Percentiles rank a stretch among this genome's conserved stretches.
Conservation (phyloP, 495 filamentous ascomycete species). For the Aspergillus conjunctus region DNA sequence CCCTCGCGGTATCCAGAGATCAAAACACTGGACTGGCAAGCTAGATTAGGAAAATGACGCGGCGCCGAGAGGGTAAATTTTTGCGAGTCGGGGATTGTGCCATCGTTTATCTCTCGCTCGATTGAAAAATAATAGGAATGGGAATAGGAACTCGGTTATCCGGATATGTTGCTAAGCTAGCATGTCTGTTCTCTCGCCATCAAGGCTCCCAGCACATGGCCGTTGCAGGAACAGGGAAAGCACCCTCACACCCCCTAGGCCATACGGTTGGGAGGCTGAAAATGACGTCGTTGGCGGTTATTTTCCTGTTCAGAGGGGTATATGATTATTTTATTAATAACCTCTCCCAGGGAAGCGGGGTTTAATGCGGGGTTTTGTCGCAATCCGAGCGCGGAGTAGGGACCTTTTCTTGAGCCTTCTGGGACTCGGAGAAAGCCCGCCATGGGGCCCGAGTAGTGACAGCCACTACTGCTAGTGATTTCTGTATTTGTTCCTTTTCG, state of each 20-base stretch:
- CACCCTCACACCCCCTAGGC: neutral
- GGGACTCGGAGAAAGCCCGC: neutral
- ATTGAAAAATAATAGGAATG: neutral
- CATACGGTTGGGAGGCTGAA: neutral
- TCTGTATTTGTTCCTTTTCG: constrained; percentile 1
- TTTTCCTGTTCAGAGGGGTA: neutral
- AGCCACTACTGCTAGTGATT: neutral
- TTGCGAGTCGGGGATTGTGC: neutral
- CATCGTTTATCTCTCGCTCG: neutral
- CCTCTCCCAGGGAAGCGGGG: neutral
- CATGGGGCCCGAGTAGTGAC: neutral
- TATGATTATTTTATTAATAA: neutral
- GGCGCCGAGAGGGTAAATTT: neutral
- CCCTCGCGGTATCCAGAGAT: constrained; percentile 1
- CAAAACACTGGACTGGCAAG: constrained; percentile 1
- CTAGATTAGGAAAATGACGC: constrained; percentile 4
- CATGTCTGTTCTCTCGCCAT: neutral
- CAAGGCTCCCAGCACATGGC: neutral
- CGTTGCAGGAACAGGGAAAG: neutral
- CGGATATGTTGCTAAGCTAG: neutral
- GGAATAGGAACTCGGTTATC: neutral
- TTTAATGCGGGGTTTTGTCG: constrained; percentile 6
- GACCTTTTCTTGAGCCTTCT: neutral
- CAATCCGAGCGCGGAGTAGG: neutral
- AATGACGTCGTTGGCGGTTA: constrained; percentile 4